Conservation (phyloP, 495 filamentous ascomycete species). For the Neurospora pannonica region DNA sequence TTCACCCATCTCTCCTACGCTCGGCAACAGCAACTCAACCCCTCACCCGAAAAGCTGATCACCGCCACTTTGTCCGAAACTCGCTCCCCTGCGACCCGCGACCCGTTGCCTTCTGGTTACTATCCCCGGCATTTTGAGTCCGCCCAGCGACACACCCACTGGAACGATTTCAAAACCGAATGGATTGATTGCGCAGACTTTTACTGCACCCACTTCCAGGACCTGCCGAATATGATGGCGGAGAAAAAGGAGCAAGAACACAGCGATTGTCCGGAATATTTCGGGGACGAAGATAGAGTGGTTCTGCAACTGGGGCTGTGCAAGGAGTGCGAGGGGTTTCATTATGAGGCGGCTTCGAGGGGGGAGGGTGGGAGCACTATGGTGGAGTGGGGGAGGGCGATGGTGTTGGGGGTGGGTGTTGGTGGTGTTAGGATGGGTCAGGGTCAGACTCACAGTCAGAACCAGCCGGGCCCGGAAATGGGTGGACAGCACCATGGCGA, state of each 20-base stretch:
- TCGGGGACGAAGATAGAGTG: not conserved
- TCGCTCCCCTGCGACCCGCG: not conserved
- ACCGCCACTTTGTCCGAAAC: fast-evolving
- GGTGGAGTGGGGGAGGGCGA: not conserved
- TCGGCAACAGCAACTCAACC: not conserved
- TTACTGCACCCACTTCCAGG: not conserved
- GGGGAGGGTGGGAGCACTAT: not conserved
- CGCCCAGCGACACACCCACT: not conserved
- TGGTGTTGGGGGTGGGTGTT: not conserved
- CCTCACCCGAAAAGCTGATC: too few relatives aligned
- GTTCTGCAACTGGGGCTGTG: not conserved
- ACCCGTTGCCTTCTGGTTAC: not conserved
- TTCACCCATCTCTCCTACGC: not conserved
- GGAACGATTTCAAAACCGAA: not conserved
- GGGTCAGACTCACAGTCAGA: not conserved
- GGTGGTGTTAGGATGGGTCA: not conserved
- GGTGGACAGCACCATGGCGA: not conserved
- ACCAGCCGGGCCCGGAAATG: not conserved
- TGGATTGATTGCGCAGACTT: not conserved
- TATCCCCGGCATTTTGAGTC: not conserved
- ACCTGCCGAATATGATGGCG: not conserved
- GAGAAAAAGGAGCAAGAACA: not conserved
- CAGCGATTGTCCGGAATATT: not conserved
- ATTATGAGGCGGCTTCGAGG: not conserved
- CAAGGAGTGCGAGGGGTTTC: not conserved